phyloP scores from a whole-genome alignment of 108 stramenopile genomes.

The Nitzschia palea region DNA sequence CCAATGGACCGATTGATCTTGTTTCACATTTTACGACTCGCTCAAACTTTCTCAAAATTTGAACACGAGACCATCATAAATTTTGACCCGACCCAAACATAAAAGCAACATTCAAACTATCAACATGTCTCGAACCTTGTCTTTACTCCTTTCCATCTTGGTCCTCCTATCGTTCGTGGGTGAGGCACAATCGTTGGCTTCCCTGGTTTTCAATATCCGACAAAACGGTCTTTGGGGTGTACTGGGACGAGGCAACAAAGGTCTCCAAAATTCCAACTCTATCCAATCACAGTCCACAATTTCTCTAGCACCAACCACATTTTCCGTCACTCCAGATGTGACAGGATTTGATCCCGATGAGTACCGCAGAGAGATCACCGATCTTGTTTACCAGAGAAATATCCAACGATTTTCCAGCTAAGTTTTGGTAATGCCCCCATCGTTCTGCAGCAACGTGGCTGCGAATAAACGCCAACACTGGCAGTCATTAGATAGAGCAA shows the following conservation, averaged over 20 bases:
- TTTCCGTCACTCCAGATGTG: not conserved
- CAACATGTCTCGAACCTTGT: not conserved
- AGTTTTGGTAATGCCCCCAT: too few species aligned
- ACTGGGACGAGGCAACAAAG: not conserved
- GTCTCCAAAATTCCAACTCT: not conserved
- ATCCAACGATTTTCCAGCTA: conserved; percentile 15
- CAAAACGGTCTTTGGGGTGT: not conserved
- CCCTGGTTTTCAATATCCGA: not conserved
- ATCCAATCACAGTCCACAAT: too few species aligned
- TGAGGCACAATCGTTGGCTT: not conserved
- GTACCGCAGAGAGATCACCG: conserved; percentile 23
- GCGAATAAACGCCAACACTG: too few species aligned
- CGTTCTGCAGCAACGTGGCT: too few species aligned
- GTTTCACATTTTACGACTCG: too few species aligned
- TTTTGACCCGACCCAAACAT: too few species aligned
- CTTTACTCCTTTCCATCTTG: not conserved
- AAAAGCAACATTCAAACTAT: not conserved
- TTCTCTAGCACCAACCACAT: too few species aligned
- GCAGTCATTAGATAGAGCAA: too few species aligned
- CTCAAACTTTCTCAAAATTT: too few species aligned
- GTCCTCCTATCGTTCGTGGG: not conserved
- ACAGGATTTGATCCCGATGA: conserved; percentile 11
- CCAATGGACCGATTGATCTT: too few species aligned
- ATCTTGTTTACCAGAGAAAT: conserved; percentile 21
- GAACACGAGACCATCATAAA: too few species aligned